Conservation (phyloP, 1,139 yeast genomes). For the Blastobotrys elegans region DNA sequence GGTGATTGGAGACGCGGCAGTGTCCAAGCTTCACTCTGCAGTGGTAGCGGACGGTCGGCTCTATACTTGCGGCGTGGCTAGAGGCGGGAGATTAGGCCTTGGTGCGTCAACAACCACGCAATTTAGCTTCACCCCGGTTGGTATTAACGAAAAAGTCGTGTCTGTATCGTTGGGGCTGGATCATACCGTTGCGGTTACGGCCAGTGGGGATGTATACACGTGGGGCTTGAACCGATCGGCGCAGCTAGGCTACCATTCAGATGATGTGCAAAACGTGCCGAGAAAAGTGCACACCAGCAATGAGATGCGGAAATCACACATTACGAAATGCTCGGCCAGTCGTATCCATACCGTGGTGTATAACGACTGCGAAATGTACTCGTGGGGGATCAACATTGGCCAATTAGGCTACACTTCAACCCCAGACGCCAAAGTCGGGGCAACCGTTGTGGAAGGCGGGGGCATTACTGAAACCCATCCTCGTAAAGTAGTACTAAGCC, state of each 20-base stretch:
- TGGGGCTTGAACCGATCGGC: conserved; percentile 74
- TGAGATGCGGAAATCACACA: conserved; percentile 42
- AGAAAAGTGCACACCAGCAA: conserved; percentile 36
- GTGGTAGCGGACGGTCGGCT: conserved; percentile 52
- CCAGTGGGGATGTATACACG: conserved; percentile 50
- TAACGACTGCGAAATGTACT: conserved; percentile 46
- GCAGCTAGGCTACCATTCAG: conserved; percentile 58
- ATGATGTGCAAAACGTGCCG: conserved; percentile 41
- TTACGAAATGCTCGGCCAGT: conserved; percentile 62
- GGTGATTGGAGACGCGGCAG: conserved; percentile 41
- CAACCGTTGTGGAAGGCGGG: conserved; percentile 5
- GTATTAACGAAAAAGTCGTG: conserved; percentile 36
- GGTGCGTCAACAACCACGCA: conserved; percentile 26
- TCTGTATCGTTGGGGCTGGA: conserved; percentile 56
- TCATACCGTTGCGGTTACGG: conserved; percentile 57
- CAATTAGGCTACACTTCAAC: conserved; percentile 62
- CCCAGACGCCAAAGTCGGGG: conserved; percentile 8
- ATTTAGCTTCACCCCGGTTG: conserved; percentile 38
- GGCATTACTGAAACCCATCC: conserved; percentile 37
- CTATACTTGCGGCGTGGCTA: conserved; percentile 61
- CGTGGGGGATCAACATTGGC: conserved; percentile 85
- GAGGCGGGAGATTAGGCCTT: conserved; percentile 69
- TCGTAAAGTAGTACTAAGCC: conserved; percentile 35
- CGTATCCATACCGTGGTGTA: conserved; percentile 67
- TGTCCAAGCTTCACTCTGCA: conserved; percentile 67